Conservation (phyloP, 495 filamentous ascomycete species). For the Neurospora sp. region DNA sequence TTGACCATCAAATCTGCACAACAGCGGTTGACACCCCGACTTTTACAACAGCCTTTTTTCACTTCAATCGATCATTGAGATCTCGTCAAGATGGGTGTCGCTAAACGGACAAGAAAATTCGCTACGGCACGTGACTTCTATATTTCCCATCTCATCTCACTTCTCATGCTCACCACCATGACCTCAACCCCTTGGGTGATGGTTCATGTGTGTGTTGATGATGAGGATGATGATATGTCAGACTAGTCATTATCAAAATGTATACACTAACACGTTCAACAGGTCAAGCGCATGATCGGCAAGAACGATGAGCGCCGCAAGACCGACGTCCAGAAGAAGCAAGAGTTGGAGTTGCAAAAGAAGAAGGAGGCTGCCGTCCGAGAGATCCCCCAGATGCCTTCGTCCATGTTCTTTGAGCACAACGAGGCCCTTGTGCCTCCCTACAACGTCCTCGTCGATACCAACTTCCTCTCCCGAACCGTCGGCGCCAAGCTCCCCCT, state of each 20-base stretch:
- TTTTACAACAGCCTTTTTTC: neutral
- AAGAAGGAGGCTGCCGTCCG: conserved; percentile 50
- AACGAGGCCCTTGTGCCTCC: conserved; percentile 77
- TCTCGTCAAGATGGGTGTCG: conserved; percentile 21
- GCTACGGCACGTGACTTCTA: conserved; percentile 17
- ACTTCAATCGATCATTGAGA: neutral
- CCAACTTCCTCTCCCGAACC: conserved; percentile 89
- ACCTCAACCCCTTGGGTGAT: neutral
- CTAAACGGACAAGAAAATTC: conserved; percentile 23
- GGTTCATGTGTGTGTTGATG: neutral
- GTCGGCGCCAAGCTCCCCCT: conserved; percentile 85
- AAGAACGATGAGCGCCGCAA: conserved; percentile 53
- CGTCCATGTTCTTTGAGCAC: conserved; percentile 87
- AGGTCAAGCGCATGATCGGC: conserved; percentile 55
- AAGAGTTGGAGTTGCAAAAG: conserved; percentile 43
- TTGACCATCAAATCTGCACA: neutral
- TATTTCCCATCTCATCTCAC: neutral
- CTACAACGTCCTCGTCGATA: conserved; percentile 45
- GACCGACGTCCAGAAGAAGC: conserved; percentile 47
- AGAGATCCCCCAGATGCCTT: conserved; percentile 70
- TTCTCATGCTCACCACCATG: neutral
- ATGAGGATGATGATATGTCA: neutral
- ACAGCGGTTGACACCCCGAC: neutral
- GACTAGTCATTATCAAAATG: neutral
- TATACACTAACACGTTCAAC: conserved; percentile 8